phyloP scores from a whole-genome alignment of 2,329 filamentous ascomycete genomes.

The Chalaropsis thielavioides region DNA sequence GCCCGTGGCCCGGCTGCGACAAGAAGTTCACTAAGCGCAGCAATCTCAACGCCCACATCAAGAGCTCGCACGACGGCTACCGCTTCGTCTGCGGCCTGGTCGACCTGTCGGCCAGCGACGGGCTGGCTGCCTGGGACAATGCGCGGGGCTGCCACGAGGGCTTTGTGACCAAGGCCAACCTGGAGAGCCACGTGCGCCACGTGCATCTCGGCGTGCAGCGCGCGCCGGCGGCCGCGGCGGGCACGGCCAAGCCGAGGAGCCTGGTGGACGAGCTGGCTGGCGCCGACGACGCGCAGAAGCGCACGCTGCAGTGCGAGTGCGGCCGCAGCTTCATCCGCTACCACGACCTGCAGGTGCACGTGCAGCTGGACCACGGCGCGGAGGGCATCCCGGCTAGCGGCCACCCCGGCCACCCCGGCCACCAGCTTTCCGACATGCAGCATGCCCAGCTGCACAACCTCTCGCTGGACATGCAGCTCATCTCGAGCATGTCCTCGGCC shows the following conservation, averaged over 20 bases:
- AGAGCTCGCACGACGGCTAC: constrained; percentile 59
- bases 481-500: neutral
- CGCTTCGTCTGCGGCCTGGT: constrained; percentile 67
- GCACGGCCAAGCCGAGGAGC: constrained; percentile 20
- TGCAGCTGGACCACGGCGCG: constrained; percentile 24
- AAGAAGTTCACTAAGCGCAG: constrained; percentile 68
- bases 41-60: constrained; percentile 71
- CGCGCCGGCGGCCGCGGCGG: constrained; percentile 22
- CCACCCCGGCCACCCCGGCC: neutral
- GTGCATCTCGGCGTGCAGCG: constrained; percentile 55
- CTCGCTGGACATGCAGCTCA: neutral
- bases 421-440: neutral
- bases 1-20: constrained; percentile 52
- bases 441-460: neutral
- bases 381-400: too few species aligned
- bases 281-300: constrained; percentile 28
- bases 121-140: constrained; percentile 49
- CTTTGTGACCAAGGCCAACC: constrained; percentile 61
- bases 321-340: constrained; percentile 34
- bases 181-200: constrained; percentile 75
- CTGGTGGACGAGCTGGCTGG: constrained; percentile 33
- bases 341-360: constrained; percentile 35
- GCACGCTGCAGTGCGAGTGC: constrained; percentile 35
- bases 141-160: constrained; percentile 56
- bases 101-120: constrained; percentile 34